Evolutionary conservation across 139 green algal species (phyloP).

Genomic region (Chlamydomonas schloesseri): DNA sequence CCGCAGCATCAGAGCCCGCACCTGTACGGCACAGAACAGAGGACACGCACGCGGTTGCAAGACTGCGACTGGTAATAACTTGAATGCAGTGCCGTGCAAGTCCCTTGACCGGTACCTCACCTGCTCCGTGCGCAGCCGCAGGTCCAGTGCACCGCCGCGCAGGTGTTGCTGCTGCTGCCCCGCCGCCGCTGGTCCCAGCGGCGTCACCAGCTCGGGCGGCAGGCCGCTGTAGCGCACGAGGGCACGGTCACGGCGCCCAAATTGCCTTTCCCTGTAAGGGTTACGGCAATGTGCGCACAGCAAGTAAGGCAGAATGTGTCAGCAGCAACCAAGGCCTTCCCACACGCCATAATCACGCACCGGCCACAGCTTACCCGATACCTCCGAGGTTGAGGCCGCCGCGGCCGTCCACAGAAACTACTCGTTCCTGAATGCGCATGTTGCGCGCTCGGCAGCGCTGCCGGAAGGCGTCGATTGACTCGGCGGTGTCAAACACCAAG

Average conservation of each 20-base stretch:
- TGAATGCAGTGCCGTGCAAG: no score
- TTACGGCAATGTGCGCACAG: no score
- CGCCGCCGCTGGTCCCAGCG: background rate
- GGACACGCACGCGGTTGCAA: no score
- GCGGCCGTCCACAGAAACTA: background rate
- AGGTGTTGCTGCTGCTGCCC: background rate
- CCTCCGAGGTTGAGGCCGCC: background rate
- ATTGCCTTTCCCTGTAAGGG: background rate
- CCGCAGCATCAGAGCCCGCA: background rate
- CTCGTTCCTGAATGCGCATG: background rate
- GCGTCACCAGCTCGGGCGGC: background rate
- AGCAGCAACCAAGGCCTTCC: no score
- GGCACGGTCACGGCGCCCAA: background rate
- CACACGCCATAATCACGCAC: no score
- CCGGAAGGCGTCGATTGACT: conserved; percentile 7
- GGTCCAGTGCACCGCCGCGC: background rate
- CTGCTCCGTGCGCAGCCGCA: background rate
- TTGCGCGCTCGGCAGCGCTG: background rate
- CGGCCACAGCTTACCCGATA: no score
- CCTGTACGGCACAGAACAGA: no score
- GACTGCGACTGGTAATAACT: no score
- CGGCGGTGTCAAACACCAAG: conserved; percentile 13
- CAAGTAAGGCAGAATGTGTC: no score
- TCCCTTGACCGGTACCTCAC: no score
- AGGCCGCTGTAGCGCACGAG: background rate